Conservation (phyloP, 352 stramenopile species). For the Pilasporangium apinafurcum region DNA sequence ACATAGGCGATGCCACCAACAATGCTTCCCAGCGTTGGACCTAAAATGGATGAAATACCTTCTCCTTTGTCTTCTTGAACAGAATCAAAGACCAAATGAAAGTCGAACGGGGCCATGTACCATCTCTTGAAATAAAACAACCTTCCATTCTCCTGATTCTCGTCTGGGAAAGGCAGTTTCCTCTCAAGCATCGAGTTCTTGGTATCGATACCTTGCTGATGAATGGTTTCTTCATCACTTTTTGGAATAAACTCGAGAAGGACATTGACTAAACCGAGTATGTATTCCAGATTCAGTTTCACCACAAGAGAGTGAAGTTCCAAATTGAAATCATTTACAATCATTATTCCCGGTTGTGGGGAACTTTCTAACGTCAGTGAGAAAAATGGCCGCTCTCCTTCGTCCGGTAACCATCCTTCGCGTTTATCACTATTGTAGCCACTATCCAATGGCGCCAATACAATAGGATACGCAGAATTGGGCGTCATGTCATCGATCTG, state of each 20-base stretch:
- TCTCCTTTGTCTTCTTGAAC: conserved; percentile 69
- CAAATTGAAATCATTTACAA: conserved; percentile 78
- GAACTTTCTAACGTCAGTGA: conserved; percentile 53
- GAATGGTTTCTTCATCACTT: conserved; percentile 57
- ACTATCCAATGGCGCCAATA: conserved; percentile 75
- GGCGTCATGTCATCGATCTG: conserved; percentile 85
- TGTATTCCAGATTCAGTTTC: conserved; percentile 80
- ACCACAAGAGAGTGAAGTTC: conserved; percentile 61
- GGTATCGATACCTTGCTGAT: conserved; percentile 53
- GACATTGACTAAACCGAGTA: conserved; percentile 61
- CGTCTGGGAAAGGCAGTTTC: conserved; percentile 46
- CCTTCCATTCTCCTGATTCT: conserved; percentile 33
- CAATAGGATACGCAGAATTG: conserved; percentile 60
- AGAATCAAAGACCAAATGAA: conserved; percentile 84
- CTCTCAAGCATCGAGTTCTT: conserved; percentile 51
- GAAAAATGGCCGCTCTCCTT: conserved; percentile 74
- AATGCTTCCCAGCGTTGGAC: conserved; percentile 80
- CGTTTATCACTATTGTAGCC: conserved; percentile 86
- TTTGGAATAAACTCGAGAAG: conserved; percentile 68
- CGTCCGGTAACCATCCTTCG: conserved; percentile 73
- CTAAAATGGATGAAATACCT: conserved; percentile 75
- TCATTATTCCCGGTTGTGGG: conserved; percentile 58
- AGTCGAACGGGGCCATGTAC: conserved; percentile 58
- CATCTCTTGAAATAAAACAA: conserved; percentile 84
- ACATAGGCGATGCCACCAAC: conserved; percentile 84